Conservation (phyloP, 1,284 basidiomycete species). For the Pyrrhoderma noxium region DNA sequence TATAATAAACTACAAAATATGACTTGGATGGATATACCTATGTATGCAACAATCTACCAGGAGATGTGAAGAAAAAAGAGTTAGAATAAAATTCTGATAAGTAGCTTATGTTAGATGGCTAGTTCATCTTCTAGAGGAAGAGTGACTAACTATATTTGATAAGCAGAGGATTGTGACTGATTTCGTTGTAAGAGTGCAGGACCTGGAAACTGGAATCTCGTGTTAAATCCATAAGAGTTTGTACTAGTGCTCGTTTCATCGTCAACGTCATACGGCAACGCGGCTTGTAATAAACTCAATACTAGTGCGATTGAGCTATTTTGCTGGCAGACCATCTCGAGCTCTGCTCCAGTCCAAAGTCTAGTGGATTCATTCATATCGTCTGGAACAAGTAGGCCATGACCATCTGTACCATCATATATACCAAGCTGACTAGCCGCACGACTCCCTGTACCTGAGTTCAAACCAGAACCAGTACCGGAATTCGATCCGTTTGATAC, state of each 20-base stretch:
- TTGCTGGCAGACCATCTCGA: constrained; percentile 29
- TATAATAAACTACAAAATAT: no score
- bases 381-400: constrained; percentile 1
- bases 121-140: no score
- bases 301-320: constrained; percentile 32
- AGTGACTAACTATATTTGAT: constrained; percentile 8
- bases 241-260: constrained; percentile 1
- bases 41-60: no score
- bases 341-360: constrained; percentile 26
- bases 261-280: constrained; percentile 16
- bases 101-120: no score
- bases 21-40: no score
- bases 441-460: not conserved
- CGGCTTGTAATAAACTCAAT: constrained; percentile 23
- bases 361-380: not conserved
- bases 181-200: constrained; percentile 7
- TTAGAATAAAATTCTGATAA: no score
- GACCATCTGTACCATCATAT: not conserved
- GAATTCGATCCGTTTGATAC: constrained; percentile 6
- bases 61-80: no score
- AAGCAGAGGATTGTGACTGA: constrained; percentile 15
- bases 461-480: not conserved
- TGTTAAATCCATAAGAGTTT: not conserved
- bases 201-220: constrained; percentile 1
- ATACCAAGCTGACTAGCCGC: not conserved